phyloP scores from a whole-genome alignment of 768 basidiomycete species.

The Steccherinum ochraceum region DNA sequence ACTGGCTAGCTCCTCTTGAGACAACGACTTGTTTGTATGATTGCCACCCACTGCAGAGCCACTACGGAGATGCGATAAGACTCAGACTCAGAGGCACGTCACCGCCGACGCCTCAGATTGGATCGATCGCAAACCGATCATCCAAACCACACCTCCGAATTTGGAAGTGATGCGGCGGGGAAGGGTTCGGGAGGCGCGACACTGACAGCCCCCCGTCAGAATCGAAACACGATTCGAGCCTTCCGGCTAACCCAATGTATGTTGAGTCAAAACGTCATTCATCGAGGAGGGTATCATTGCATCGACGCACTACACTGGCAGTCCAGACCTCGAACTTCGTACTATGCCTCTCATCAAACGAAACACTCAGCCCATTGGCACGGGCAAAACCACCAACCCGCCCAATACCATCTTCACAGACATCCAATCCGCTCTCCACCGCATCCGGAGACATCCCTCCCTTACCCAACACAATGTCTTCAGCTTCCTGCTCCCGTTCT shows the following conservation, averaged over 20 bases:
- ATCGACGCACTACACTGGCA: neutral
- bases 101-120: neutral
- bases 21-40: too few species aligned
- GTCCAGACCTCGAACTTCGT: neutral
- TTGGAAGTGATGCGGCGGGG: too few species aligned
- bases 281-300: neutral
- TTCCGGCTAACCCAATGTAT: neutral
- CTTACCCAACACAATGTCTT: conserved; percentile 9
- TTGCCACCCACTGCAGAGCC: neutral
- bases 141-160: too few species aligned
- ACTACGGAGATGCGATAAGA: neutral
- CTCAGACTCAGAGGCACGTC: too few species aligned
- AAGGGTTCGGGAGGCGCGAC: neutral
- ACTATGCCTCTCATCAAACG: conserved; percentile 1
- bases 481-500: conserved; percentile 8
- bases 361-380: neutral
- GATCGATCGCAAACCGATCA: neutral
- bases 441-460: conserved; percentile 6
- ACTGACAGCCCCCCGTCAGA: neutral
- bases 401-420: conserved; percentile 4
- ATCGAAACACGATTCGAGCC: neutral
- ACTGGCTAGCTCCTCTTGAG: neutral
- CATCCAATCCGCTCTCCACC: conserved; percentile 8
- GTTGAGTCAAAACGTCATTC: neutral
- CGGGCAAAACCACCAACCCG: neutral